Base-by-base conservation (phyloP, 176 grass and related monocot species). In the Aegilops speltoides region DNA sequence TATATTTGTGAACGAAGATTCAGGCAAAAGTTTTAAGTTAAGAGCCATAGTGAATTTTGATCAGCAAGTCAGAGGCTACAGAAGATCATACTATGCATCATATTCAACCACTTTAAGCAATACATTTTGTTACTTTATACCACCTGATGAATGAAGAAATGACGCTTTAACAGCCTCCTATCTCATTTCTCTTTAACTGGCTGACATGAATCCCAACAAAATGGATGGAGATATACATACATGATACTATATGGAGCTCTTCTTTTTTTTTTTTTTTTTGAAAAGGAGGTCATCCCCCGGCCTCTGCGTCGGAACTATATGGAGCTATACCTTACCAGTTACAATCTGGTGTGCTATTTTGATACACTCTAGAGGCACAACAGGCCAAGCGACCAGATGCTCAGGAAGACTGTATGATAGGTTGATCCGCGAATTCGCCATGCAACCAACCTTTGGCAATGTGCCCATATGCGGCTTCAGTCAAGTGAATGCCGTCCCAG, bases 401-500 rank as follows among this genome's bases (percentile, higher is more conserved):
- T 93, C 86, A 91, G 13, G 86, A 91, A 11, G 81, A 85, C 36
- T 89, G 77, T 64, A 93, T 6, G 28, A 95, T 84, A 64, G 93
- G 84, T 56, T 92, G 79, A 29, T 93, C 88, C 0, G 80, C 89
- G 75, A 93, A 97, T 6, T 89, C 79, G 33, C 95, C 95, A 3
- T 93, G 83, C 48, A 97, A 71, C 95, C 95, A 97, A 33, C 95
- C 95, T 81, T 85, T 89, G 22, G 95, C 89, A 23, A 97, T 95
- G 76, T 93, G 87, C 36, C 80, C 79, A n/a, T 97, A 92, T 5
- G 95, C 93, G 0, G 93, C 87, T 57, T 97, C 95, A 0, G 95
- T 97, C 75, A 97, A 81, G 84, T 95, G 95, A 80, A 97, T 93
- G 25, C 95, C 95, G 54, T 97, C 95, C 95, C 95, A 97, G 71